These are phyloP conservation scores for Neolentinus lepideus DNA, from an alignment of 1,284 basidiomycete species.

Conservation along the genomic window DNA sequence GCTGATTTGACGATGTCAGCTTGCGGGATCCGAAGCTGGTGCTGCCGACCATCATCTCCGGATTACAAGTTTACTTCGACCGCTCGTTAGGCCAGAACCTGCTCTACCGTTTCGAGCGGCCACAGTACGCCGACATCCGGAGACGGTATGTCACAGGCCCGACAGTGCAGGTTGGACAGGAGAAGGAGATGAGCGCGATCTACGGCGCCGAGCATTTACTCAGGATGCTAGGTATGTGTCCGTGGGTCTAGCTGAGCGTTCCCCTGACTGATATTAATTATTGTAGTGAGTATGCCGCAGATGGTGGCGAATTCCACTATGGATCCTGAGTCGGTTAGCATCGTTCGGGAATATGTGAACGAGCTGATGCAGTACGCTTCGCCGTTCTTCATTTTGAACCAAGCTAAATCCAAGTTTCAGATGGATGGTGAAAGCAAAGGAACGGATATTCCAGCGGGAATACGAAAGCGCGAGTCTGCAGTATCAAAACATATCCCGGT, in stretches of 20 bases:
- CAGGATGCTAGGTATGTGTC: conserved; percentile 77
- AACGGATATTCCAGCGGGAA: conserved; percentile 61
- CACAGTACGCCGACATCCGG: conserved; percentile 83
- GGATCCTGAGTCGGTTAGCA: conserved; percentile 78
- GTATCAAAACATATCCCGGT: conserved; percentile 71
- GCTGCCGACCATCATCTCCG: conserved; percentile 79
- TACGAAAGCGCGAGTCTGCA: conserved; percentile 67
- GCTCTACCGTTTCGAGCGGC: conserved; percentile 90
- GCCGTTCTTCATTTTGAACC: conserved; percentile 2
- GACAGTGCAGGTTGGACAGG: conserved; percentile 58
- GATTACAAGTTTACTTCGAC: conserved; percentile 94
- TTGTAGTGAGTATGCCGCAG: conserved; percentile 58
- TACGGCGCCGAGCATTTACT: conserved; percentile 96
- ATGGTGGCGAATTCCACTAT: conserved; percentile 91
- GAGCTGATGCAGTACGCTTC: conserved; percentile 77
- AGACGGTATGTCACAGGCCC: conserved; percentile 71
- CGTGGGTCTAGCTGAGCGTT: background rate
- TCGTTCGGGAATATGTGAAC: conserved; percentile 87
- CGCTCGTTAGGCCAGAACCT: conserved; percentile 86
- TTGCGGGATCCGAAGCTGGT: conserved; percentile 53
- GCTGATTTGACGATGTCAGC: conserved; percentile 26
- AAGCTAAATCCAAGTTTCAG: conserved; percentile 29
- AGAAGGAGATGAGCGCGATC: conserved; percentile 83
- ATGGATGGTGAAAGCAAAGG: conserved; percentile 61
- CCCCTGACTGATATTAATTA: background rate